Evolutionary conservation across 306 rosid genomes (phyloP), one percentile per base, ranked within the genome.

Genomic region (Cucurbita ficifolia): DNA sequence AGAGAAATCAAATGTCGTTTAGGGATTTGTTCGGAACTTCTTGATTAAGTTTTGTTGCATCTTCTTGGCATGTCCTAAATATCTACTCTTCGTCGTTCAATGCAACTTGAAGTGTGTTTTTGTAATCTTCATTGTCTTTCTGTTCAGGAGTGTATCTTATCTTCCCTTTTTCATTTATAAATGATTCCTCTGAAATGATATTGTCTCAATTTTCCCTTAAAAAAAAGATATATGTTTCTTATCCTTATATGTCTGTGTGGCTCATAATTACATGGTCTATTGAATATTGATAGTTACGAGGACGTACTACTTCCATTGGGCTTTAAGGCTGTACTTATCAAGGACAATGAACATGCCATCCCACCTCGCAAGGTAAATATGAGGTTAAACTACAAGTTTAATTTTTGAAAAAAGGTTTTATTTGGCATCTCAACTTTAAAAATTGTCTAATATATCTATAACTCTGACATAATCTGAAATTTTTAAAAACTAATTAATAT

Each of bases 241-340:
- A 49, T 5, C 18, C 10, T 6, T 8, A 7, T 42, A 7, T 42
- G 45, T 42, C 2, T 42, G 48, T 43, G 48, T 43, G 46, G 46
- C 70, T 74, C 50, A 24, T 71, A 61, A 40, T 40, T 56, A 24
- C 19, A 60, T 39, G 12, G 38, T 24, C 43, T 46, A 46, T 46
- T 46, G 52, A 11, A 2, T 39, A 42, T 71, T 48, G 67, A 79
- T 79, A 83, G 87, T 52, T 80, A 83, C 58, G 80, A 83, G 74
- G 76, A 80, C 16, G 80, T 78, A 35, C 55, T 83, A 71, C 82
- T 56, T 75, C 87, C 84, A n/a, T 39, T 80, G 73, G 82, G 87
- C 3, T 80, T 83, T 38, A 80, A 38, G 63, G 87, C 79, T 43
- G 39, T 67, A 35, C 78, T 77, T 21, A 67, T 83, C 68, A 2